These are phyloP conservation scores for Diutina catenulata DNA, from an alignment of 1,139 yeast species.

Conservation along the genomic window DNA sequence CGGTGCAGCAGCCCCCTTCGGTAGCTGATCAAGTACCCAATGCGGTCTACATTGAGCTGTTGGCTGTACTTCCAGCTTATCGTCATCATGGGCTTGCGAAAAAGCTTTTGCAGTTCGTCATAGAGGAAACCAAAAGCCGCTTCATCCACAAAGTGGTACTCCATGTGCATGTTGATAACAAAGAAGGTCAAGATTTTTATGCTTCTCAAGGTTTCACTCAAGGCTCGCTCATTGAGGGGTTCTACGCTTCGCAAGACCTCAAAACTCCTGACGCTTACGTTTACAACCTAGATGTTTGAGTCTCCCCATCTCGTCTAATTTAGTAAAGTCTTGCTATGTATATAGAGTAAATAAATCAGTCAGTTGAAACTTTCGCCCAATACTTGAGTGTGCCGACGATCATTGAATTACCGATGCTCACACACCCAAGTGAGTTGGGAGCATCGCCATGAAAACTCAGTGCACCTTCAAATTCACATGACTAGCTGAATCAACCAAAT, in stretches of 20 bases:
- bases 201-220: conserved; percentile 37
- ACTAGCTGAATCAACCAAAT: no score
- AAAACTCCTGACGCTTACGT: conserved; percentile 34
- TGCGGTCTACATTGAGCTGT: conserved; percentile 51
- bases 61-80: conserved; percentile 57
- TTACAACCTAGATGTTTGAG: background rate
- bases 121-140: conserved; percentile 38
- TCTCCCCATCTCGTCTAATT: no score
- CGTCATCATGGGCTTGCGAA: conserved; percentile 52
- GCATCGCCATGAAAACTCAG: no score
- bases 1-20: conserved; percentile 14
- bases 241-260: conserved; percentile 39
- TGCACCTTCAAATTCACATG: no score
- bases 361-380: no score
- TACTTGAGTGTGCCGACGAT: no score
- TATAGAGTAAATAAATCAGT: no score
- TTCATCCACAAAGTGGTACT: conserved; percentile 46
- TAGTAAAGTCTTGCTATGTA: no score
- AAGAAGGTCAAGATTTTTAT: conserved; percentile 44
- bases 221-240: conserved; percentile 28
- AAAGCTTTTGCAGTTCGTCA: conserved; percentile 40
- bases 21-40: conserved; percentile 26
- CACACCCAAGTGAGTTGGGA: no score
- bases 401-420: no score
- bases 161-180: conserved; percentile 44